Evolutionary conservation across 1,284 basidiomycete genomes (phyloP), one percentile per base, ranked within the genome.

Genomic region (Rhodotorula sp.): DNA sequence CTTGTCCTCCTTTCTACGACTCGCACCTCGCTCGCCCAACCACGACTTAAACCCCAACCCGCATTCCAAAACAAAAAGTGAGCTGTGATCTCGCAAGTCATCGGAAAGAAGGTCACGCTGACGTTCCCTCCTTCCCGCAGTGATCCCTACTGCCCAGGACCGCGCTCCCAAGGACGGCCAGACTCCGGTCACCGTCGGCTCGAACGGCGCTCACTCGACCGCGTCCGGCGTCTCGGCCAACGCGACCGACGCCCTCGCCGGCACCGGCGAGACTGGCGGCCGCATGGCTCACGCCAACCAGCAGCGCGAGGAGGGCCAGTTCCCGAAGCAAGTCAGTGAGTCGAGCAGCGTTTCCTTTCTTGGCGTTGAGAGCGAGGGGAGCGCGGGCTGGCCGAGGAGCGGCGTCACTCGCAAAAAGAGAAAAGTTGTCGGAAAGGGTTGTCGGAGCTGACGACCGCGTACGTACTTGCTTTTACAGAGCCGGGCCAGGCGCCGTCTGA

Each of bases 131-230:
- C 14, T 6, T 5, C 12, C 17, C 33, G 30, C 29, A 62, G 58
- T 66, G 65, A 61, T 66, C 60, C 65, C 65, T 54, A 49, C 65
- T 33, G 59, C 60, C n/a, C 22, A 30, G 4, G 65, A 66, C 65
- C 65, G 65, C 45, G 45, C 59, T 26, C 30, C 65, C 60, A 57
- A 61, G 30, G 60, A 66, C 60, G 65, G 65, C 59, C n/a, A 48
- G 30, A 18, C 46, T 15, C 60, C 65, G 44, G 65, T 66, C 53
- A 2, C 4, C 24, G 65, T 66, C 59, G 65, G 65, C 54, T 61
- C 60, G n/a, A 60, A 37, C 42, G 65, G 65, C 33, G 53, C 59
- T 20, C 10, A 24, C 53, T 57, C 45, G 30, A 46, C n/a, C 33
- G 46, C 18, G 30, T 61, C 65, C 8, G 65, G 51, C 51, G 26